Conservation (phyloP, 2,329 filamentous ascomycete genomes). For the Fusarium coicis region DNA sequence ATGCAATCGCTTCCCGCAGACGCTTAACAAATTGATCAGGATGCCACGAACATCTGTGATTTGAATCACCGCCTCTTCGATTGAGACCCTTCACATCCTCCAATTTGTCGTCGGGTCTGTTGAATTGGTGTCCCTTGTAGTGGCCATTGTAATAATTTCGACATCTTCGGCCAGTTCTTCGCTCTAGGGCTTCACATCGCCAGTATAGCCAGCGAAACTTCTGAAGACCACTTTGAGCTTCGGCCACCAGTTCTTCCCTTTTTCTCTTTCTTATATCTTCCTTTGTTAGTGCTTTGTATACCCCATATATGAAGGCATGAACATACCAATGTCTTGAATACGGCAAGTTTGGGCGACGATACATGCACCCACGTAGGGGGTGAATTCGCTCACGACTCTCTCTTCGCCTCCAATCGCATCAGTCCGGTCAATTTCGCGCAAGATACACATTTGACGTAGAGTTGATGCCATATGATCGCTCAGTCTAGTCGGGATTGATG, state of each 20-base stretch:
- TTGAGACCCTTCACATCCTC: background rate
- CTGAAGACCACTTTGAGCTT: slow-evolving; percentile 1
- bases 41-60: slow-evolving; percentile 5
- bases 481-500: background rate
- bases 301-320: fast-evolving
- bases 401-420: background rate
- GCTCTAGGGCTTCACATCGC: slow-evolving; percentile 20
- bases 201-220: slow-evolving; percentile 10
- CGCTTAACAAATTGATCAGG: background rate
- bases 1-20: background rate
- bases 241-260: background rate
- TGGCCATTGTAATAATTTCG: slow-evolving; percentile 8
- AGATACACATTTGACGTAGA: background rate
- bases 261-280: background rate
- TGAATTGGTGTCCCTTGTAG: slow-evolving; percentile 15
- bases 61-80: background rate
- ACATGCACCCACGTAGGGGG: background rate
- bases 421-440: background rate
- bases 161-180: background rate
- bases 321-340: background rate
- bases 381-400: fast-evolving
- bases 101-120: background rate
- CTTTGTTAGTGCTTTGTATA: background rate
- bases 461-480: slow-evolving; percentile 13
- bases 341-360: background rate